These are phyloP conservation scores for Coelastrella sp. DNA, from an alignment of 139 green algal species.

Conservation along the genomic window DNA sequence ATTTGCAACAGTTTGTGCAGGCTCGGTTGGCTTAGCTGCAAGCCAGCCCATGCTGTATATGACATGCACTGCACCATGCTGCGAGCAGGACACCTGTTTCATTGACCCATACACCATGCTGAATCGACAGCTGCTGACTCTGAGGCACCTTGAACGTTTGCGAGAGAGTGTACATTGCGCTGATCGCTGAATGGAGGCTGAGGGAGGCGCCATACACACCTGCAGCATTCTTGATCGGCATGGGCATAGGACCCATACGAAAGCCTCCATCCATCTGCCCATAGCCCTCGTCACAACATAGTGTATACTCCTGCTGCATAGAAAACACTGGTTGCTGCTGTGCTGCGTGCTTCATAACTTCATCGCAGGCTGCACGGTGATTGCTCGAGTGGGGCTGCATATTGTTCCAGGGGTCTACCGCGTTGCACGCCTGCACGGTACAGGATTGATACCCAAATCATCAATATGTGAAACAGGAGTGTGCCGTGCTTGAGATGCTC, in stretches of 20 bases:
- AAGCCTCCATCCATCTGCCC: neutral
- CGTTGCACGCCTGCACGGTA: slow-evolving; percentile 16
- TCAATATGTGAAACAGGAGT: neutral
- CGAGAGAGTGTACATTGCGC: no score
- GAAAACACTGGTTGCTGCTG: slow-evolving; percentile 61
- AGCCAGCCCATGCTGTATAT: no score
- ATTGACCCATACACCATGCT: no score
- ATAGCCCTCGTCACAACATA: neutral
- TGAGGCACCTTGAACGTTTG: no score
- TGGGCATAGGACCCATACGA: neutral
- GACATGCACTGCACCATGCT: no score
- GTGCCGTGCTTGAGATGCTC: neutral
- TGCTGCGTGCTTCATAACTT: slow-evolving; percentile 50
- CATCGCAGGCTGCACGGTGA: slow-evolving; percentile 59
- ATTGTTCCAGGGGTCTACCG: neutral
- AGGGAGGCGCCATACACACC: neutral
- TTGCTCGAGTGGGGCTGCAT: slow-evolving; percentile 67
- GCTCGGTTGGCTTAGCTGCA: no score
- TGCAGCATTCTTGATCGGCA: slow-evolving; percentile 36
- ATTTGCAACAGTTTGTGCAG: no score
- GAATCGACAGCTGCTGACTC: no score
- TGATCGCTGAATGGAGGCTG: no score
- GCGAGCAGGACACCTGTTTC: no score
- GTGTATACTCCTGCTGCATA: slow-evolving; percentile 80
- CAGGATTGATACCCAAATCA: neutral